Conservation (phyloP, 129 eudicot genomes). For the Solidago caesia region DNA sequence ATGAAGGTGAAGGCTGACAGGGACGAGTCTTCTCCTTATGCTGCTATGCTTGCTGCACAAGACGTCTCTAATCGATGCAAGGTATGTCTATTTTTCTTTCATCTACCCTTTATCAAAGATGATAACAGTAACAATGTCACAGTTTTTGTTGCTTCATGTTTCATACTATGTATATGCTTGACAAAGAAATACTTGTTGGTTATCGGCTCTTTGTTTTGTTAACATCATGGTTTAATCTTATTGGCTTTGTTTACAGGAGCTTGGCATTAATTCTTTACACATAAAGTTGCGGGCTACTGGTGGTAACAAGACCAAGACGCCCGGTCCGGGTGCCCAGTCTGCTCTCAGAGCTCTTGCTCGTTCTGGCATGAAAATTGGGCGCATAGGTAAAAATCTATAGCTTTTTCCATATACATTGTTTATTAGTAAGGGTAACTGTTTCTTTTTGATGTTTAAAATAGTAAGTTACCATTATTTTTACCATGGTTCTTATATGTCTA, state of each 20-base stretch:
- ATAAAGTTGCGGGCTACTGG: conserved; percentile 10
- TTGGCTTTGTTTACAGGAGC: not conserved
- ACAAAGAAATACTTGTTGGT: not conserved
- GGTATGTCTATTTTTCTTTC: conserved; percentile 2
- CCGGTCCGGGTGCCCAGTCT: conserved; percentile 16
- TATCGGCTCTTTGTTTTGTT: not conserved
- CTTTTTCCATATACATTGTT: not conserved
- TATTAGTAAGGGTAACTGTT: too few species aligned
- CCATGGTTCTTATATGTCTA: too few species aligned
- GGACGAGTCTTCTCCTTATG: conserved; percentile 46
- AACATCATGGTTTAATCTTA: not conserved
- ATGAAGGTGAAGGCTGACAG: conserved; percentile 53
- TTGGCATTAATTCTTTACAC: conserved; percentile 7
- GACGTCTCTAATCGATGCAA: conserved; percentile 45
- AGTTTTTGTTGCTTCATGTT: not conserved
- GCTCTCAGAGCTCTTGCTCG: conserved; percentile 19
- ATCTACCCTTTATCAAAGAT: not conserved
- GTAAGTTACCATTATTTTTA: too few species aligned
- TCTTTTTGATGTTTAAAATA: too few species aligned
- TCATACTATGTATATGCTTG: not conserved
- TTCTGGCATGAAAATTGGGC: conserved; percentile 17
- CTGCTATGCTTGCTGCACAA: conserved; percentile 53
- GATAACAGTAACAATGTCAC: not conserved
- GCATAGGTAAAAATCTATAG: not conserved
- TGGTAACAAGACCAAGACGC: conserved; percentile 15